A percentile compares a stretch with the other conserved stretches of the same genome.
These are phyloP conservation scores for Dactylellina drechsleri DNA, from an alignment of 2,329 filamentous ascomycete genomes.

Conservation along the genomic window DNA sequence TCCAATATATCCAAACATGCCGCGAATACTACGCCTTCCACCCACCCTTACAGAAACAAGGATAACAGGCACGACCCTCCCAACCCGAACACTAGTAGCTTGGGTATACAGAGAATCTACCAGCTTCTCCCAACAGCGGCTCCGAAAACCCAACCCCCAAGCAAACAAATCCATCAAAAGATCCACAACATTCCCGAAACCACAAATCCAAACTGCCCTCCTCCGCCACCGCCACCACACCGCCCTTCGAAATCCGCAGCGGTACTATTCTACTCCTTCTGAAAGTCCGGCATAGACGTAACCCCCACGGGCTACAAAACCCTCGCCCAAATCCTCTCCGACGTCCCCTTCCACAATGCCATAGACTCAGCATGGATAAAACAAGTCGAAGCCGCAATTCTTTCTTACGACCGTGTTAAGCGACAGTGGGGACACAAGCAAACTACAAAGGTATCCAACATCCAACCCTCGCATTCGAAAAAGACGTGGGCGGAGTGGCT, in stretches of 20 bases:
- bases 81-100: neutral
- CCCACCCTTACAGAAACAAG: no score
- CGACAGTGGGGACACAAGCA: neutral
- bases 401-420: neutral
- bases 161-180: slow-evolving; percentile 3
- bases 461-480: slow-evolving; percentile 11
- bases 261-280: slow-evolving; percentile 20
- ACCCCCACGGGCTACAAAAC: slow-evolving; percentile 20
- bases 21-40: no score
- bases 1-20: no score
- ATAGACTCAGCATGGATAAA: slow-evolving; percentile 28
- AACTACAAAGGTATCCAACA: neutral
- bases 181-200: neutral
- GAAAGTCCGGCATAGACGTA: slow-evolving; percentile 25
- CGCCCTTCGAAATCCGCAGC: slow-evolving; percentile 8
- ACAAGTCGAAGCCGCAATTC: slow-evolving; percentile 23
- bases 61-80: neutral
- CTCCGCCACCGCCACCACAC: slow-evolving; percentile 1
- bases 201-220: neutral
- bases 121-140: slow-evolving; percentile 2
- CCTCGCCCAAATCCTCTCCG: slow-evolving; percentile 22
- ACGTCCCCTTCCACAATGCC: slow-evolving; percentile 14
- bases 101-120: neutral
- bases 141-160: neutral
- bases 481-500: slow-evolving; percentile 24